phyloP scores from a whole-genome alignment of 257 asterid species.

The Solanum piurae region DNA sequence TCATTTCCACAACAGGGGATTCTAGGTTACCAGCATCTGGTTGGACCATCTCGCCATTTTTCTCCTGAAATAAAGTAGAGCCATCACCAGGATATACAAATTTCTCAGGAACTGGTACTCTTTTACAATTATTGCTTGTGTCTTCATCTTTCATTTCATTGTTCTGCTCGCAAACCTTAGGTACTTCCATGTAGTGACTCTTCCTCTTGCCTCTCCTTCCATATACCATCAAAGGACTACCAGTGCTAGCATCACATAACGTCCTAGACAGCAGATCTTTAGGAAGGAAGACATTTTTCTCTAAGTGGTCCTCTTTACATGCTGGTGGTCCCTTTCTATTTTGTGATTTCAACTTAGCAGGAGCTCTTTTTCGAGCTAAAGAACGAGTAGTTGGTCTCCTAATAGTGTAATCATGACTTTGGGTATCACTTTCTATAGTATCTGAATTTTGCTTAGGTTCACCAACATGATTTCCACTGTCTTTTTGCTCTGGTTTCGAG shows the following conservation, averaged over 20 bases:
- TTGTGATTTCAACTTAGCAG: constrained; percentile 17
- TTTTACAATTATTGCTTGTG: constrained; percentile 20
- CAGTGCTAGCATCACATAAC: constrained; percentile 22
- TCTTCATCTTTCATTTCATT: constrained; percentile 26
- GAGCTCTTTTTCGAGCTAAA: constrained; percentile 33
- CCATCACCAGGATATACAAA: constrained; percentile 14
- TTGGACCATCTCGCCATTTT: constrained; percentile 17
- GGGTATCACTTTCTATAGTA: constrained; percentile 77
- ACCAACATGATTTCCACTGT: constrained; percentile 16
- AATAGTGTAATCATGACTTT: constrained; percentile 17
- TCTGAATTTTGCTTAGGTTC: constrained; percentile 50
- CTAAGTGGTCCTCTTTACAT: constrained; percentile 20
- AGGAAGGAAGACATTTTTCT: constrained; percentile 21
- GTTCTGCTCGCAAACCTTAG: constrained; percentile 17
- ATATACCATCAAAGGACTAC: constrained; percentile 26
- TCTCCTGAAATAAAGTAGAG: constrained; percentile 20
- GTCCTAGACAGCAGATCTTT: constrained; percentile 32
- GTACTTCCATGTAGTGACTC: constrained; percentile 20
- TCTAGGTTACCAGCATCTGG: constrained; percentile 23
- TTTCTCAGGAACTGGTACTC: constrained; percentile 25
- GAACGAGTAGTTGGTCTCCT: constrained; percentile 48
- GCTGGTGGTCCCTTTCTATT: constrained; percentile 22
- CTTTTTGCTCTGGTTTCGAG: constrained; percentile 21
- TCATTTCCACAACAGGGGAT: constrained; percentile 14
- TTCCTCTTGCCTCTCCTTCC: constrained; percentile 26